Conservation (phyloP, 306 rosid species). For the Corylus heterophylla region DNA sequence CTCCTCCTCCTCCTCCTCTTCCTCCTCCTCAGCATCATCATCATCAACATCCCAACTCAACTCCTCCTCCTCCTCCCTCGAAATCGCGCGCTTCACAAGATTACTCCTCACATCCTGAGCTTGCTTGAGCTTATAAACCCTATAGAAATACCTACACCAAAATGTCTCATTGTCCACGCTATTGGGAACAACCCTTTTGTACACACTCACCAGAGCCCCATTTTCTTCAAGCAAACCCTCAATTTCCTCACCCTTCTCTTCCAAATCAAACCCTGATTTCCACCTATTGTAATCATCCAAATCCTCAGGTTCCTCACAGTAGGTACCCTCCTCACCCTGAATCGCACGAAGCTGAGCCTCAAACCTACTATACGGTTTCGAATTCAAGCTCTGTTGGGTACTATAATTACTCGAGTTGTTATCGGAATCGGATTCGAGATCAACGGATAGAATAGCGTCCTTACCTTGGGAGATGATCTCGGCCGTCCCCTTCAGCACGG, state of each 20-base stretch:
- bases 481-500: conserved; percentile 78
- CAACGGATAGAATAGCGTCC: conserved; percentile 58
- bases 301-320: conserved; percentile 71
- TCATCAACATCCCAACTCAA: conserved; percentile 94
- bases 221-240: conserved; percentile 56
- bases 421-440: conserved; percentile 65
- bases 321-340: conserved; percentile 67
- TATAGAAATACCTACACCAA: conserved; percentile 78
- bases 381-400: conserved; percentile 40
- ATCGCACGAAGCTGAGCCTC: conserved; percentile 63
- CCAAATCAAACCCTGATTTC: conserved; percentile 55
- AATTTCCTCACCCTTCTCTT: conserved; percentile 54
- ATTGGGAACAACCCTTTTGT: conserved; percentile 57
- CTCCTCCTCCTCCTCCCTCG: conserved; percentile 79
- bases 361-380: conserved; percentile 64
- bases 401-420: conserved; percentile 18
- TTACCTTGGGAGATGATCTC: conserved; percentile 76
- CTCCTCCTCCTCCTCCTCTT: conserved; percentile 11
- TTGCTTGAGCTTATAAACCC: conserved; percentile 61
- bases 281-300: conserved; percentile 55
- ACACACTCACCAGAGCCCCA: conserved; percentile 50
- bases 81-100: conserved; percentile 66
- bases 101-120: conserved; percentile 68
- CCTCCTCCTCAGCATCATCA: conserved; percentile 38
- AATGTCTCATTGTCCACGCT: conserved; percentile 58